phyloP scores from a whole-genome alignment of 169 alveolate species.

The Plasmodium relictum region DNA sequence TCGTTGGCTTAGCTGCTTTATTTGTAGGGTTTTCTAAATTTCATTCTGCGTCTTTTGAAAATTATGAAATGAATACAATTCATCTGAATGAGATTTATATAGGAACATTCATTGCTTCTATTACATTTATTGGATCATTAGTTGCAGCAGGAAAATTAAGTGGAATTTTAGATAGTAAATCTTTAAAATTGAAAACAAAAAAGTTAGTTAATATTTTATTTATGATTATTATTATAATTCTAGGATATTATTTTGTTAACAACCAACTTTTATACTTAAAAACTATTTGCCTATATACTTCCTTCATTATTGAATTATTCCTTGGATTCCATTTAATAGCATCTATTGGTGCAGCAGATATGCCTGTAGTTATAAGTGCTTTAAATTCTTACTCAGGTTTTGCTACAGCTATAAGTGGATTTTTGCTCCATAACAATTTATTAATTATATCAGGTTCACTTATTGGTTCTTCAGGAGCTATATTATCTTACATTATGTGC shows the following conservation, averaged over 20 bases:
- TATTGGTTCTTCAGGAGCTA: slow-evolving; percentile 96
- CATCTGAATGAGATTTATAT: slow-evolving; percentile 85
- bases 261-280: slow-evolving; percentile 46
- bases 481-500: slow-evolving; percentile 96
- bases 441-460: slow-evolving; percentile 95
- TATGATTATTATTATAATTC: slow-evolving; percentile 77
- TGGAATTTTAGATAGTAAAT: slow-evolving; percentile 88
- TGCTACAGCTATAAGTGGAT: slow-evolving; percentile 95
- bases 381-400: slow-evolving; percentile 95
- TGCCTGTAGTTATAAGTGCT: slow-evolving; percentile 96
- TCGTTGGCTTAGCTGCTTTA: slow-evolving; percentile 97
- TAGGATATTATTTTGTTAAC: slow-evolving; percentile 78
- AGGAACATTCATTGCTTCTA: slow-evolving; percentile 93
- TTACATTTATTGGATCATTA: slow-evolving; percentile 95
- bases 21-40: slow-evolving; percentile 88
- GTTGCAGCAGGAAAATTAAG: slow-evolving; percentile 95
- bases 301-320: slow-evolving; percentile 82
- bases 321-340: slow-evolving; percentile 92
- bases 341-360: slow-evolving; percentile 96
- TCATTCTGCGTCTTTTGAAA: slow-evolving; percentile 78
- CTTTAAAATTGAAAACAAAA: slow-evolving; percentile 88
- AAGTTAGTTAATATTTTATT: slow-evolving; percentile 81
- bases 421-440: slow-evolving; percentile 91
- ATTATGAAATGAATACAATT: slow-evolving; percentile 60
- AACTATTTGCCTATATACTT: slow-evolving; percentile 78